These are phyloP conservation scores for Penicillium canariense DNA, from an alignment of 495 filamentous ascomycete species.

Conservation along the genomic window DNA sequence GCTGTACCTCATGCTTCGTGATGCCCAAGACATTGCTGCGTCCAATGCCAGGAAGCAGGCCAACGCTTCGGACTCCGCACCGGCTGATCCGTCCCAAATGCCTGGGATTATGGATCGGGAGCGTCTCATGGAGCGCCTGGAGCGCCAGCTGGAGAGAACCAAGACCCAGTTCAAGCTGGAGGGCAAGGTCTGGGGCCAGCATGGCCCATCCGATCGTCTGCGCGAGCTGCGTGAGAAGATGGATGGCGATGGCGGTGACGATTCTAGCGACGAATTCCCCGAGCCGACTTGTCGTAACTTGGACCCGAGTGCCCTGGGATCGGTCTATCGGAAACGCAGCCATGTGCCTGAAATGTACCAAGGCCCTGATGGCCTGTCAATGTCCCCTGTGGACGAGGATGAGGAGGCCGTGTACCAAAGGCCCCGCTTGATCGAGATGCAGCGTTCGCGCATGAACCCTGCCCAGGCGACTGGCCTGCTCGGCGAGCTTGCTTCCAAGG, in stretches of 20 bases:
- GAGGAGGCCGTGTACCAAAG: constrained; percentile 59
- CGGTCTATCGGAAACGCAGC: constrained; percentile 60
- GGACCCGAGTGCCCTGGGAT: constrained; percentile 61
- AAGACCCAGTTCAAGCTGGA: constrained; percentile 99
- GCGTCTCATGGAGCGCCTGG: constrained; percentile 83
- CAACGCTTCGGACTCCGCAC: constrained; percentile 31
- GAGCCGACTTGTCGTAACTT: constrained; percentile 48
- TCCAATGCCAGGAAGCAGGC: constrained; percentile 69
- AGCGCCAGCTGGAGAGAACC: constrained; percentile 91
- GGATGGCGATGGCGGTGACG: constrained; percentile 65
- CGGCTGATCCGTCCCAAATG: constrained; percentile 68
- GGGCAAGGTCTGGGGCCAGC: constrained; percentile 87
- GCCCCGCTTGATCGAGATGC: constrained; percentile 64
- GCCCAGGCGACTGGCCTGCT: constrained; percentile 72
- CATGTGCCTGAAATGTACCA: constrained; percentile 46
- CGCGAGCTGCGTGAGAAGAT: constrained; percentile 92
- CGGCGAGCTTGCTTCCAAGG: constrained; percentile 76
- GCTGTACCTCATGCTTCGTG: constrained; percentile 95
- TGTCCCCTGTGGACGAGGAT: constrained; percentile 36
- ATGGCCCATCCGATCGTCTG: constrained; percentile 84
- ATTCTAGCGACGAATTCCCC: constrained; percentile 49
- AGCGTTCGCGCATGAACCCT: constrained; percentile 70
- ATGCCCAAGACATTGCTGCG: constrained; percentile 93
- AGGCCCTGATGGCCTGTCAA: constrained; percentile 37
- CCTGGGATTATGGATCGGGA: constrained; percentile 91